Percentiles rank a stretch among this genome's conserved stretches.
phyloP scores from a whole-genome alignment of 257 asterid genomes.

The Fraxinus americana region DNA sequence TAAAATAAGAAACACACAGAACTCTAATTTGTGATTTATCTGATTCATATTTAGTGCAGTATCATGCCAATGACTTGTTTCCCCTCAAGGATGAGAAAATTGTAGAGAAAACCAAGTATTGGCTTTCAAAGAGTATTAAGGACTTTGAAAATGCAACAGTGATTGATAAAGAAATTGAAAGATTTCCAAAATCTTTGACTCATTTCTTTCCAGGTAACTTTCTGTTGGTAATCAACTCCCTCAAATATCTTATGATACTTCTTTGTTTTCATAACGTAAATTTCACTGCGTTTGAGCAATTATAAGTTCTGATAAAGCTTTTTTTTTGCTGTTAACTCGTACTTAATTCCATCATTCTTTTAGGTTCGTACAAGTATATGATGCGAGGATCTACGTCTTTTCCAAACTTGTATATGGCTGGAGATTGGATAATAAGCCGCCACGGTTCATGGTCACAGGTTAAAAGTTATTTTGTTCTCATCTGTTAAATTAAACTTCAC shows the following conservation, averaged over 20 bases:
- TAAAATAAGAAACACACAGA: background rate
- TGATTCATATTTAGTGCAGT: slow-evolving; percentile 45
- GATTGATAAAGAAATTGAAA: slow-evolving; percentile 58
- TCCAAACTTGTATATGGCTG: slow-evolving; percentile 60
- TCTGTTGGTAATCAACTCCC: background rate
- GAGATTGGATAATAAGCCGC: slow-evolving; percentile 59
- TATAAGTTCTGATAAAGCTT: background rate
- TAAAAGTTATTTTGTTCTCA: background rate
- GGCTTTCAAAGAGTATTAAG: slow-evolving; percentile 49
- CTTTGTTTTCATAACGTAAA: background rate
- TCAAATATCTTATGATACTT: background rate
- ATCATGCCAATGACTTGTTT: slow-evolving; percentile 53
- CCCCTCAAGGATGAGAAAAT: slow-evolving; percentile 55
- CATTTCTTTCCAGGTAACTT: slow-evolving; percentile 64
- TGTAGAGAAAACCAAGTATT: slow-evolving; percentile 48
- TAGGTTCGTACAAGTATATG: slow-evolving; percentile 69
- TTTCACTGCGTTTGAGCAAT: background rate
- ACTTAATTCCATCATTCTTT: background rate
- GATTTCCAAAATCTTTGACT: slow-evolving; percentile 56
- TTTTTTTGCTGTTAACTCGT: background rate
- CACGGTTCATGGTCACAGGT: slow-evolving; percentile 75
- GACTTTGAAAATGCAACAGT: slow-evolving; percentile 48
- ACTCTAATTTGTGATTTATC: slow-evolving; percentile 2
- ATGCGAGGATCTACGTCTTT: slow-evolving; percentile 62
- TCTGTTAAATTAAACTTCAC: background rate